Conservation (phyloP, 2,329 filamentous ascomycete species). For the Aureobasidium sp. region DNA sequence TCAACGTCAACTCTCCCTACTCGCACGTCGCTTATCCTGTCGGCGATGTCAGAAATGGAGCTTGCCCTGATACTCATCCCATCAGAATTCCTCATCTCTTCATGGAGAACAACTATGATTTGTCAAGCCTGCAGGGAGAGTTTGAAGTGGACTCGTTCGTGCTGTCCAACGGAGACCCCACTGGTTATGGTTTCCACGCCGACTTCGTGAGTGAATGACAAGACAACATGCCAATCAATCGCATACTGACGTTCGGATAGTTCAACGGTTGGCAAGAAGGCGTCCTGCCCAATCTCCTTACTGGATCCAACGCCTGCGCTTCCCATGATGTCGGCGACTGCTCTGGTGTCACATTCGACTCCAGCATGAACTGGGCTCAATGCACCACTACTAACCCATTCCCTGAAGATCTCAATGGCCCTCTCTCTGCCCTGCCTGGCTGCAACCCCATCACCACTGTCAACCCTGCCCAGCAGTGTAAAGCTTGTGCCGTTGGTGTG, state of each 20-base stretch:
- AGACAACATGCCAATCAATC: neutral
- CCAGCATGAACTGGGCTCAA: slow-evolving; percentile 13
- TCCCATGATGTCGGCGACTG: slow-evolving; percentile 56
- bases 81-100: slow-evolving; percentile 53
- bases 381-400: slow-evolving; percentile 12
- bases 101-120: slow-evolving; percentile 18
- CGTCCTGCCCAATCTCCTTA: slow-evolving; percentile 27
- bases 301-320: slow-evolving; percentile 57
- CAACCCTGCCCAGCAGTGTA: slow-evolving; percentile 28
- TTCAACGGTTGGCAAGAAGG: slow-evolving; percentile 45
- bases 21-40: slow-evolving; percentile 59
- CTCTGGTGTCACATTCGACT: slow-evolving; percentile 44
- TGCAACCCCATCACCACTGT: slow-evolving; percentile 47
- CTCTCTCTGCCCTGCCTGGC: slow-evolving; percentile 47
- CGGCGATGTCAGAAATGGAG: slow-evolving; percentile 40
- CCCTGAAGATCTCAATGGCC: slow-evolving; percentile 37
- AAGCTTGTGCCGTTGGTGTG: slow-evolving; percentile 4
- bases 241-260: neutral
- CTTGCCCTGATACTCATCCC: slow-evolving; percentile 48
- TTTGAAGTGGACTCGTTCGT: slow-evolving; percentile 51
- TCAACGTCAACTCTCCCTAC: slow-evolving; percentile 48
- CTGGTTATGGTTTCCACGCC: slow-evolving; percentile 44
- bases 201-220: slow-evolving; percentile 32
- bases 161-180: slow-evolving; percentile 38
- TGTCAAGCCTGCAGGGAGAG: slow-evolving; percentile 53